Conservation (phyloP, 805 yeast genomes). For the Starmera caribaea region DNA sequence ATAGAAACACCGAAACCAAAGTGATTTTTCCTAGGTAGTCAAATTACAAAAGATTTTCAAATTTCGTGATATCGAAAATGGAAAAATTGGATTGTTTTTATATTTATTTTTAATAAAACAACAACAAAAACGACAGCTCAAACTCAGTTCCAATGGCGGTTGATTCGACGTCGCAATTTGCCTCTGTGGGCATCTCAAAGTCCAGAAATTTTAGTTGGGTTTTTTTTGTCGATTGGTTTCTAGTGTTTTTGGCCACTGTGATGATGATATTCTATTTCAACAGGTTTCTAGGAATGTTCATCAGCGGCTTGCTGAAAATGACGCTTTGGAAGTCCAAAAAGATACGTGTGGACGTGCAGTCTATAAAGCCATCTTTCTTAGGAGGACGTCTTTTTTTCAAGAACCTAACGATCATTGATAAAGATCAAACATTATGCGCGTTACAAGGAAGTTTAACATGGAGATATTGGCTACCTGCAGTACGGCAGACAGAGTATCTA, state of each 20-base stretch:
- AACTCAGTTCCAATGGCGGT: conserved; percentile 1
- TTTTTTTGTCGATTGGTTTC: conserved; percentile 75
- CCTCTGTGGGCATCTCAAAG: conserved; percentile 20
- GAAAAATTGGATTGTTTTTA: no score
- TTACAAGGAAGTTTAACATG: conserved; percentile 73
- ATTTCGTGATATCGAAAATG: no score
- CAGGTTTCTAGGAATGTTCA: conserved; percentile 51
- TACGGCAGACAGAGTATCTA: conserved; percentile 21
- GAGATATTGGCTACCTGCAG: conserved; percentile 73
- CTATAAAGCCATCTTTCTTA: conserved; percentile 65
- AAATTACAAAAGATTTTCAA: no score
- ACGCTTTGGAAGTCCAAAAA: conserved; percentile 55
- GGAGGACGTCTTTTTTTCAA: conserved; percentile 79
- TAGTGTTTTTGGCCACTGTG: conserved; percentile 51
- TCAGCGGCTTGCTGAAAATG: conserved; percentile 43
- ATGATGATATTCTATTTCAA: conserved; percentile 69
- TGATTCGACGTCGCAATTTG: conserved; percentile 21
- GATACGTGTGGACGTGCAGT: conserved; percentile 56
- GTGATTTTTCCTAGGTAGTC: no score
- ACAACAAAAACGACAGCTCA: no score
- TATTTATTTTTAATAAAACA: no score
- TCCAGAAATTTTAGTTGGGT: conserved; percentile 47
- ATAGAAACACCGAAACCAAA: no score
- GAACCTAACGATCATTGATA: conserved; percentile 64
- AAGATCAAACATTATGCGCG: conserved; percentile 61